Conservation (phyloP, 805 yeast species). For the Nakazawaea siamensis region DNA sequence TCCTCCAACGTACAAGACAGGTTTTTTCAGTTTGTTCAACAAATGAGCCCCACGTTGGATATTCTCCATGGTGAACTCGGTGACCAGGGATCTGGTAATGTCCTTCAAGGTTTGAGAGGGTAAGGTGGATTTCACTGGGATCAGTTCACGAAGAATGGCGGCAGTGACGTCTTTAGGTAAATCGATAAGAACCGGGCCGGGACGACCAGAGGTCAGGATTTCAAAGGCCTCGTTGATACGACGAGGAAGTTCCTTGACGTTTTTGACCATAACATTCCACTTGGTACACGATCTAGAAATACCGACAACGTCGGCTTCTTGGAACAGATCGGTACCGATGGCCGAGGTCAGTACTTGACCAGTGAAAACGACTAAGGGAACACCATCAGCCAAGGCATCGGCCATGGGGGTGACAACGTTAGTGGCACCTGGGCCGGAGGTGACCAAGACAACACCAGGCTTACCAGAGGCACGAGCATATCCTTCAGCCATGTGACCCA, state of each 20-base stretch:
- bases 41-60: slow-evolving; percentile 71
- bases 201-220: slow-evolving; percentile 92
- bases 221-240: slow-evolving; percentile 97
- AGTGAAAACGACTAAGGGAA: slow-evolving; percentile 91
- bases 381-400: slow-evolving; percentile 95
- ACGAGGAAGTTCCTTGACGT: slow-evolving; percentile 88
- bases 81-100: slow-evolving; percentile 61
- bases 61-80: slow-evolving; percentile 67
- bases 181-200: slow-evolving; percentile 97
- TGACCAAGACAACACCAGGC: slow-evolving; percentile 95
- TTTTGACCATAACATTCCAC: slow-evolving; percentile 98
- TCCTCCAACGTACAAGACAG: slow-evolving; percentile 85
- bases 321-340: slow-evolving; percentile 98
- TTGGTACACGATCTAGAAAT: slow-evolving; percentile 96
- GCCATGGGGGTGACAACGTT: slow-evolving; percentile 98
- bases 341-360: slow-evolving; percentile 96
- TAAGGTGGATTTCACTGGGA: slow-evolving; percentile 72
- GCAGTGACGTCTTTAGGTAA: slow-evolving; percentile 98
- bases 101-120: slow-evolving; percentile 66
- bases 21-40: slow-evolving; percentile 77
- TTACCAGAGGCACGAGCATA: slow-evolving; percentile 93
- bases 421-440: slow-evolving; percentile 99
- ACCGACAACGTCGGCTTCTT: slow-evolving; percentile 97
- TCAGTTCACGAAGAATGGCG: slow-evolving; percentile 75
- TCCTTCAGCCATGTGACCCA: slow-evolving; percentile 99